phyloP scores from a whole-genome alignment of 2,329 filamentous ascomycete genomes.

The Trichoderma sp. region DNA sequence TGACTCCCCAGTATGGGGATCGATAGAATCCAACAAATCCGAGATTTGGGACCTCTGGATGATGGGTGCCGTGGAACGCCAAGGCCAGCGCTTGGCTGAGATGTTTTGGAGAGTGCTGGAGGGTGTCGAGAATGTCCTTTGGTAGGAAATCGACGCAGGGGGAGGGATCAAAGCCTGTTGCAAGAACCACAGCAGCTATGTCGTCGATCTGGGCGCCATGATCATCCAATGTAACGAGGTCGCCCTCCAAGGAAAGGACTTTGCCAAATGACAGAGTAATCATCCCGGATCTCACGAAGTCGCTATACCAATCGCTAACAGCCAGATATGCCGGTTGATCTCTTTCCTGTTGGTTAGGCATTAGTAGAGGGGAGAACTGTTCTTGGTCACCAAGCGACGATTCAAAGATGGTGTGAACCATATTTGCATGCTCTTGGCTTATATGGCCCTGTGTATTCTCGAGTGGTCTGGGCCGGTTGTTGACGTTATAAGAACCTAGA shows the following conservation, averaged over 20 bases:
- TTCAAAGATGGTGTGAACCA: constrained; percentile 54
- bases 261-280: constrained; percentile 56
- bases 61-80: constrained; percentile 66
- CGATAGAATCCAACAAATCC: constrained; percentile 85
- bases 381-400: constrained; percentile 55
- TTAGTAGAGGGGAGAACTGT: constrained; percentile 47
- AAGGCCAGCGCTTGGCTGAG: constrained; percentile 64
- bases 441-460: constrained; percentile 67
- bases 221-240: constrained; percentile 37
- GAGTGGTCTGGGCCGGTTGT: constrained; percentile 60
- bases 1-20: constrained; percentile 82
- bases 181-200: constrained; percentile 68
- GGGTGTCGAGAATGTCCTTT: constrained; percentile 50
- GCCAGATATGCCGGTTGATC: constrained; percentile 64
- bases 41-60: constrained; percentile 61
- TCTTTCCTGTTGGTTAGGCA: constrained; percentile 42
- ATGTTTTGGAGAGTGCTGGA: constrained; percentile 59
- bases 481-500: constrained; percentile 69
- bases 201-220: constrained; percentile 46
- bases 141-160: constrained; percentile 67
- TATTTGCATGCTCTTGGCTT: constrained; percentile 55
- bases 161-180: constrained; percentile 72
- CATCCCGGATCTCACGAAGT: constrained; percentile 68
- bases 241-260: constrained; percentile 37
- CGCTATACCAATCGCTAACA: constrained; percentile 70